Evolutionary conservation across 768 basidiomycete species (phyloP).

Genomic region (Russula emetica): DNA sequence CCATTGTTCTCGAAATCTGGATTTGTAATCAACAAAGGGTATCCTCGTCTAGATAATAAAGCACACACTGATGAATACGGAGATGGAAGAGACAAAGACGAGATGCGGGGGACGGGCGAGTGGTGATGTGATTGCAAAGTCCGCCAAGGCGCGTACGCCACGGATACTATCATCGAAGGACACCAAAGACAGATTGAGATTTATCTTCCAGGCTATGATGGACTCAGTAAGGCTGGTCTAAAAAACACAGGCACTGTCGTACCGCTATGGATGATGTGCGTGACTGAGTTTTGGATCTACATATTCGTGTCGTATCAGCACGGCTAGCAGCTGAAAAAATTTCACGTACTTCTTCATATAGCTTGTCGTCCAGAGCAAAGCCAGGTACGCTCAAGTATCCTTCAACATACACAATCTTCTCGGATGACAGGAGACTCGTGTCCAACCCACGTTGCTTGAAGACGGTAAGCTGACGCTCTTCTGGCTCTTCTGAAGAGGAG

Average conservation of each 20-base stretch:
- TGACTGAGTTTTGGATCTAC: slow-evolving; percentile 24
- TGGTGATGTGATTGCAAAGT: slow-evolving; percentile 28
- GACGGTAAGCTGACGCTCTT: slow-evolving; percentile 21
- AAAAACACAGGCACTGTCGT: not conserved
- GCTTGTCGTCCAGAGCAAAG: slow-evolving; percentile 15
- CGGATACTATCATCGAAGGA: slow-evolving; percentile 30
- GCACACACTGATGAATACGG: slow-evolving; percentile 28
- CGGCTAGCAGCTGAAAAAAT: not conserved
- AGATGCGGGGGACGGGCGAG: slow-evolving; percentile 23
- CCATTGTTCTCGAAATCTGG: slow-evolving; percentile 30
- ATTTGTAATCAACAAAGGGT: not conserved
- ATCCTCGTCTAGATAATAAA: not conserved
- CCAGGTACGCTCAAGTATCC: slow-evolving; percentile 24
- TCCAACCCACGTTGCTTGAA: slow-evolving; percentile 29
- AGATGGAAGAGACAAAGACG: slow-evolving; percentile 31
- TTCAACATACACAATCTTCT: slow-evolving; percentile 29
- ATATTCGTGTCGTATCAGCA: not conserved
- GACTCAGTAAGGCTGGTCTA: not conserved
- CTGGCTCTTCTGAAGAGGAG: slow-evolving; percentile 13
- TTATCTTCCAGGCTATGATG: slow-evolving; percentile 29
- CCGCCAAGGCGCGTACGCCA: slow-evolving; percentile 27
- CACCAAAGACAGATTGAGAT: slow-evolving; percentile 29
- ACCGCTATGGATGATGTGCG: slow-evolving; percentile 30
- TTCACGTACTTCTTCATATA: slow-evolving; percentile 25
- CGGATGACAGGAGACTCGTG: slow-evolving; percentile 18